Evolutionary conservation across 805 yeast genomes (phyloP), one percentile per base, ranked within the genome.

Genomic region (Zygosaccharomyces lentus): DNA sequence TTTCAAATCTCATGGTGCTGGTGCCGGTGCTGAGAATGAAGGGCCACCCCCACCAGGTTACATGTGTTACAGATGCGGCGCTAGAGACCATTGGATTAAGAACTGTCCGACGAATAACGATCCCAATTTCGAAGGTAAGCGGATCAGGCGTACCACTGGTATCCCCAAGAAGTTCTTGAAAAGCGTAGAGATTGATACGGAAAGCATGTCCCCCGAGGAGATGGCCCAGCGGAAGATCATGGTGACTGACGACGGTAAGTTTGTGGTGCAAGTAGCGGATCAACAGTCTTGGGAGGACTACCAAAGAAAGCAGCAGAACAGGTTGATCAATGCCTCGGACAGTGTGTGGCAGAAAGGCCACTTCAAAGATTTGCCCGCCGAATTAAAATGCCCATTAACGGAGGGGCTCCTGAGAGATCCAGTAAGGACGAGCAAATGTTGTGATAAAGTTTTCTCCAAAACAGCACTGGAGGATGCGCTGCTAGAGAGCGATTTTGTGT

Each of bases 241-340:
- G 84, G 80, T 93, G 55, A 89, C 89, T 26, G 98, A 90, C 42
- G 93, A 88, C 29, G 99, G 99, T 41, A 87, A 90, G 58, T 93
- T 86, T 63, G 99, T 93, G 4, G 84, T 88, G 40, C 96, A 95
- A n/a, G 81, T 90, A 50, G 98, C 98, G 0, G 99, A 93, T 68
- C 78, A 81, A 34, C 83, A 82, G 58, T 84, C 96, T 0, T 91
- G 99, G 99, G 81, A 82, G 45, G 80, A 76, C 39, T 90, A 80
- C 61, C 96, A 89, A 62, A 81, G 86, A 52, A 83, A 81, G 61
- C 72, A 67, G 57, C 63, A 64, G 45, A 56, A 59, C 23, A 46
- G 64, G 16, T 43, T 56, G 30, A 53, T 66, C 49, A 54, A 64
- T 48, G 54, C 76, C 67, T 58, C 71, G 59, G 61, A 77, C 72